Base-by-base conservation (phyloP, 176 grass and related monocot species). In the Raddia guianensis region DNA sequence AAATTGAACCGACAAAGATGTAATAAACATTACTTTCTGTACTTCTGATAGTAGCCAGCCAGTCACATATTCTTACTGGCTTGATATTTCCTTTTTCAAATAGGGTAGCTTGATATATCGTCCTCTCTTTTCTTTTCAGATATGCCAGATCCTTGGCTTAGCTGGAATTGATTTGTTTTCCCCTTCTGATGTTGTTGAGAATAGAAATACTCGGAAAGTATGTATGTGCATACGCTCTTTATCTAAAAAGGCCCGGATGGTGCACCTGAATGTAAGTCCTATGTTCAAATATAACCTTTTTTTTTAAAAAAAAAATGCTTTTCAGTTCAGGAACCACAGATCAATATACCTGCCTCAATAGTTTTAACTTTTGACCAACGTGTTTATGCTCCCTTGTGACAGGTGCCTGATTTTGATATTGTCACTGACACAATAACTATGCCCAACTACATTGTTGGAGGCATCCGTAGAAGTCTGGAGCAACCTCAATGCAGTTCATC, bases 341-440 rank as follows among this genome's bases (percentile, higher is more conserved):
- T 12, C 40, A 69, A 46, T 75, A 51, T 40, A 67, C 32, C 42
- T 69, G 74, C 13, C 63, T 15, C 42, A 49, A 35, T 44, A 48
- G 5, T 18, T 68, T 46, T 72, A 72, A 65, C 37, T 40, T 40
- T 65, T 58, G 47, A 43, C 19, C 37, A 40, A 21, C 70, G 16
- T 49, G n/a, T 67, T 65, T 40, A 7, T 80, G n/a, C 55, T 87
- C 8, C 21, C 16, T 85, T 78, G 7, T 72, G 48, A 6, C 78
- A 97, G 91, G 89, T 97, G 49, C 94, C 94, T 79, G 91, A 97
- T 80, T 97, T 97, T 88, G 91, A 97, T 82, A 51, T 94, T 15
- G 94, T 97, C 42, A 97, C 87, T 77, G 88, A 88, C 40, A 92
- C 94, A 78, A 90, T 94, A 92, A 75, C 87, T 79, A 97, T 97